Conservation (phyloP, 73 alveolate species). For the Loxodes magnus region DNA sequence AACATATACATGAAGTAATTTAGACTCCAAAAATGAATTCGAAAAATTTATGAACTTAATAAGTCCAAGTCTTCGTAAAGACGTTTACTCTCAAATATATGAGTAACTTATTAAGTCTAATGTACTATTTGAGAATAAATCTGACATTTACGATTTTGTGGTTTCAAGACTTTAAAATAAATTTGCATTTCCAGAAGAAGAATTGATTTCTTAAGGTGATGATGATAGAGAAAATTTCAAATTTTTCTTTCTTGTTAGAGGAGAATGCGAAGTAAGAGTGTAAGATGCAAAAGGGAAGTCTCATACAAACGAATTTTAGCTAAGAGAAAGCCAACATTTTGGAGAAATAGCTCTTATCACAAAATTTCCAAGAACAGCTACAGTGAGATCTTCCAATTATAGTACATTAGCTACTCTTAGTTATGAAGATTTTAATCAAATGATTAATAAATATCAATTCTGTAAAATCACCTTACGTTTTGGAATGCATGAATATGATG, state of each 20-base stretch:
- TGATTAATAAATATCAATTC: conserved; percentile 19
- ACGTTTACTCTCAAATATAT: not conserved
- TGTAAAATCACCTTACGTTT: not conserved
- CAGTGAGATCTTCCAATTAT: conserved; percentile 64
- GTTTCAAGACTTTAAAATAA: not conserved
- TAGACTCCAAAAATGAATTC: conserved; percentile 32
- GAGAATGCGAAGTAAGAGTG: conserved; percentile 27
- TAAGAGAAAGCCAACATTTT: conserved; percentile 71
- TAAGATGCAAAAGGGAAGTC: conserved; percentile 22
- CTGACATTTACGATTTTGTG: not conserved
- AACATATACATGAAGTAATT: conserved; percentile 22
- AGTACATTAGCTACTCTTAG: conserved; percentile 67
- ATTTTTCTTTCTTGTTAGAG: conserved; percentile 39
- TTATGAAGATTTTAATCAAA: conserved; percentile 43
- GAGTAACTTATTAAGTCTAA: not conserved
- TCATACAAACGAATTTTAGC: conserved; percentile 42
- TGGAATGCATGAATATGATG: not conserved
- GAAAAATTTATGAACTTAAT: conserved; percentile 27
- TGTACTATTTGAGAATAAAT: not conserved
- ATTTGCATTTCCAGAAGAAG: not conserved
- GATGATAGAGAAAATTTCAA: not conserved
- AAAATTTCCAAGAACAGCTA: conserved; percentile 82
- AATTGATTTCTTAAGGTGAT: conserved; percentile 10
- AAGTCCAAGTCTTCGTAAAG: conserved; percentile 13
- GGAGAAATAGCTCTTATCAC: conserved; percentile 92